phyloP scores from a whole-genome alignment of 371 early-diverging fungal species.

The Mucor ambiguus region DNA sequence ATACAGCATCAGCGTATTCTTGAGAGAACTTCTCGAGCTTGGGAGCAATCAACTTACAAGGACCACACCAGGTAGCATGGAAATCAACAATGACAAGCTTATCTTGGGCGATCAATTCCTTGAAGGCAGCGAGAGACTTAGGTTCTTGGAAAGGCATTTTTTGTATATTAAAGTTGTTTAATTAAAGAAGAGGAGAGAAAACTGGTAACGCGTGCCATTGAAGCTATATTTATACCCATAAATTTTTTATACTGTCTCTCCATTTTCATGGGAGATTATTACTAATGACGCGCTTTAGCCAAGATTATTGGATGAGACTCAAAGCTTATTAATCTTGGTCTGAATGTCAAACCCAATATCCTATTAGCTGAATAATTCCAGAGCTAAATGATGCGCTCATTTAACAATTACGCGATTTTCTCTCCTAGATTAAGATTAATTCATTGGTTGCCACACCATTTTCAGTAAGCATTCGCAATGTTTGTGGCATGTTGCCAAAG shows the following conservation, averaged over 20 bases:
- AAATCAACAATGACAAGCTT: slow-evolving; percentile 64
- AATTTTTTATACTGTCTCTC: slow-evolving; percentile 10
- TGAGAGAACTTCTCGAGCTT: slow-evolving; percentile 62
- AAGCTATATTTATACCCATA: slow-evolving; percentile 14
- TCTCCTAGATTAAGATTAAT: background rate
- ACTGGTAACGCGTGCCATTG: background rate
- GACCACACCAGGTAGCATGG: slow-evolving; percentile 77
- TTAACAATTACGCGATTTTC: background rate
- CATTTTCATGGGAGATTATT: slow-evolving; percentile 12
- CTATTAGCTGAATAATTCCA: background rate
- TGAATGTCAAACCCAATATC: background rate
- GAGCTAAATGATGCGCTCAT: background rate
- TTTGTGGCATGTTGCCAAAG: background rate
- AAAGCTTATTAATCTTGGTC: background rate
- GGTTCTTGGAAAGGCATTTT: slow-evolving; percentile 25
- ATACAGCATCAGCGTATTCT: slow-evolving; percentile 58
- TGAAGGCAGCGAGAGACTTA: slow-evolving; percentile 37
- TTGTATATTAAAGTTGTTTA: slow-evolving; percentile 7
- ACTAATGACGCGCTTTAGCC: slow-evolving; percentile 6
- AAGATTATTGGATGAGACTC: background rate
- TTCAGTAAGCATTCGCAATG: background rate
- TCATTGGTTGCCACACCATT: background rate
- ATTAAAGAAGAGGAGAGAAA: slow-evolving; percentile 10
- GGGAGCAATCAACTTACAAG: slow-evolving; percentile 90
- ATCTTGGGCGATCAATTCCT: slow-evolving; percentile 28